phyloP scores from a whole-genome alignment of 192 early-diverging fungal genomes.

The Jimgerdemannia lactiflua region DNA sequence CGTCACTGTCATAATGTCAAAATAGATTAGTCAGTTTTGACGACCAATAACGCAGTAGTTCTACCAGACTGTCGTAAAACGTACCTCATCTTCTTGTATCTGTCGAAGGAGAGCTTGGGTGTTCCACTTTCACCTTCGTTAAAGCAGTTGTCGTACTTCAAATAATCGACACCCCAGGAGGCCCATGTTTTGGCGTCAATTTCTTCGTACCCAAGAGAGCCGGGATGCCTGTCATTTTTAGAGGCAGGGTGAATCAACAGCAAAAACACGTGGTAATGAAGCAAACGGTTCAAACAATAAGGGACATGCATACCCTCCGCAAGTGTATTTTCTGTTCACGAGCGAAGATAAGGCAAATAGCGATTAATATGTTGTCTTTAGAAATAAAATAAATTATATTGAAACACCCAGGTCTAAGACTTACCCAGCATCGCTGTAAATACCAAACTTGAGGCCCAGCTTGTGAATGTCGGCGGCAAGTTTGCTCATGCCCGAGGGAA shows the following conservation, averaged over 20 bases:
- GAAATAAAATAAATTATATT: no score
- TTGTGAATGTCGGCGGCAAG: conserved; percentile 28
- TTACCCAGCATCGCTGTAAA: conserved; percentile 44
- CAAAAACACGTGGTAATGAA: no score
- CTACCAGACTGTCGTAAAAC: neutral
- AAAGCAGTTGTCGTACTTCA: conserved; percentile 62
- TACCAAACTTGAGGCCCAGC: conserved; percentile 37
- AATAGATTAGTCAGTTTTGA: no score
- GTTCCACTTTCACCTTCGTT: conserved; percentile 39
- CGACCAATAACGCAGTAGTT: no score
- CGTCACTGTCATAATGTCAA: conserved; percentile 24
- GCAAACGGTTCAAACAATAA: no score
- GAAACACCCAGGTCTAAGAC: no score
- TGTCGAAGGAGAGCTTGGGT: conserved; percentile 18
- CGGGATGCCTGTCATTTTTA: no score
- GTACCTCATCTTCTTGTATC: conserved; percentile 28
- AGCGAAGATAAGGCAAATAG: neutral
- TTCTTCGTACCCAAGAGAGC: conserved; percentile 40
- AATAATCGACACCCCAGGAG: conserved; percentile 55
- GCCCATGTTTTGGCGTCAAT: conserved; percentile 48
- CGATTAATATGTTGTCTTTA: no score
- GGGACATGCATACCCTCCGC: no score
- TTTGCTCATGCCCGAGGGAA: conserved; percentile 49
- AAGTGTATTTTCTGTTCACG: conserved; percentile 36
- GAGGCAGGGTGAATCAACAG: no score